Evolutionary conservation across 1,284 basidiomycete species (phyloP).

Genomic region (Ceratobasidium sp.): DNA sequence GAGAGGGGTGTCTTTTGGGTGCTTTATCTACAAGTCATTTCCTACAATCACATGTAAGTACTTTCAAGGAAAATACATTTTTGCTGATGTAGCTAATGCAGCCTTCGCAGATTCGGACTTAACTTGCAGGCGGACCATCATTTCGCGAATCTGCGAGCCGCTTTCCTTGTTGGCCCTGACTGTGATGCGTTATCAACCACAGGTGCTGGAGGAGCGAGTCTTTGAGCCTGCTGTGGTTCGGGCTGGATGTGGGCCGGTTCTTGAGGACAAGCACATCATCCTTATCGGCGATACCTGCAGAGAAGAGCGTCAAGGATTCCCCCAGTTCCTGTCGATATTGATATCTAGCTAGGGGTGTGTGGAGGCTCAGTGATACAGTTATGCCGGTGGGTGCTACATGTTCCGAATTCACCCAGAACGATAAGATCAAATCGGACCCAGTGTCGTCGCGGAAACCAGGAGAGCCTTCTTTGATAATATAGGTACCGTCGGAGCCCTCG

Average conservation of each 20-base stretch:
- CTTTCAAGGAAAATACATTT: too few relatives aligned
- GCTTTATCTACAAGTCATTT: too few relatives aligned
- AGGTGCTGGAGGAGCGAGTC: not conserved
- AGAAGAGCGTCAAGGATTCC: not conserved
- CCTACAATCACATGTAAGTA: too few relatives aligned
- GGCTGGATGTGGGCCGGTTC: conserved; percentile 2
- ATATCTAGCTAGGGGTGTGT: not conserved
- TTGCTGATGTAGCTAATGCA: not conserved
- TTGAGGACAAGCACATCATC: conserved; percentile 3
- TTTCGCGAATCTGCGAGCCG: not conserved
- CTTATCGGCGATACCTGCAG: not conserved
- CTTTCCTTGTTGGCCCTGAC: not conserved
- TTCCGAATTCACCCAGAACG: conserved; percentile 20
- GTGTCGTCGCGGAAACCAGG: not conserved
- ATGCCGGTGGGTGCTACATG: not conserved
- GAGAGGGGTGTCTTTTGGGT: too few relatives aligned
- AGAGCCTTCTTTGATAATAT: conserved; percentile 11
- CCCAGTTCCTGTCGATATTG: not conserved
- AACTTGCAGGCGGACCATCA: not conserved
- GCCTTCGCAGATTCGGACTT: not conserved
- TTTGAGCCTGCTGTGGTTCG: not conserved
- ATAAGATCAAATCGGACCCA: conserved; percentile 1
- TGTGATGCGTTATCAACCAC: not conserved
- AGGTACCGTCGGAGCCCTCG: not conserved
- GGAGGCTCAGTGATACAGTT: not conserved